Conservation (phyloP, 768 basidiomycete genomes). For the Tephrocybe sp. region DNA sequence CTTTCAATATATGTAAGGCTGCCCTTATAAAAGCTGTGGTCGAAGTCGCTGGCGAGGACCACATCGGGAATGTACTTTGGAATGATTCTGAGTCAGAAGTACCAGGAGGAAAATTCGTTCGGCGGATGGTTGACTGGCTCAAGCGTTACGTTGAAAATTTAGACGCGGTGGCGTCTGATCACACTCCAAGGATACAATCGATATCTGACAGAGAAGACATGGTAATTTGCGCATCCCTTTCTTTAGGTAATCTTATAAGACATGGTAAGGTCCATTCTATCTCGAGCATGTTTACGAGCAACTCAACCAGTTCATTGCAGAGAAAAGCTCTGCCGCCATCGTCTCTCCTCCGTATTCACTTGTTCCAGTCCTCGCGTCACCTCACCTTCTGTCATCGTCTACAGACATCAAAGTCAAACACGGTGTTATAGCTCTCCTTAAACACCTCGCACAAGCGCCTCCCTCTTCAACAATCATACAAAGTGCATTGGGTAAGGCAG, state of each 20-base stretch:
- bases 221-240: constrained; percentile 78
- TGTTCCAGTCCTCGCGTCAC: constrained; percentile 58
- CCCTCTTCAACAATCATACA: constrained; percentile 61
- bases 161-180: constrained; percentile 29
- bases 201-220: constrained; percentile 62
- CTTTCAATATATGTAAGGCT: constrained; percentile 81
- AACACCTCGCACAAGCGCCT: constrained; percentile 77
- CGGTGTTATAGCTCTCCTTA: constrained; percentile 82
- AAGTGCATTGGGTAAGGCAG: constrained; percentile 54
- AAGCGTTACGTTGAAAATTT: constrained; percentile 48
- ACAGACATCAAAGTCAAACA: constrained; percentile 86
- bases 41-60: constrained; percentile 81
- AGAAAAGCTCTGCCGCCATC: constrained; percentile 58
- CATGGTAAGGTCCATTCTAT: constrained; percentile 48
- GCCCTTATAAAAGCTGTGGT: constrained; percentile 85
- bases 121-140: constrained; percentile 76
- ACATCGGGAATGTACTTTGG: constrained; percentile 78
- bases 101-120: constrained; percentile 73
- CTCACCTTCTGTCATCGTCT: constrained; percentile 48
- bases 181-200: constrained; percentile 20
- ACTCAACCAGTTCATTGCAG: constrained; percentile 33
- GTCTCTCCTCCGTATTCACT: constrained; percentile 67
- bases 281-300: background rate
- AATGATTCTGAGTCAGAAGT: constrained; percentile 53
- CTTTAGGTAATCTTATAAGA: constrained; percentile 79